Percentiles rank a stretch among this genome's conserved stretches.
These are phyloP conservation scores for Rhizoctonia solani DNA, from an alignment of 1,284 basidiomycete genomes.

Conservation along the genomic window DNA sequence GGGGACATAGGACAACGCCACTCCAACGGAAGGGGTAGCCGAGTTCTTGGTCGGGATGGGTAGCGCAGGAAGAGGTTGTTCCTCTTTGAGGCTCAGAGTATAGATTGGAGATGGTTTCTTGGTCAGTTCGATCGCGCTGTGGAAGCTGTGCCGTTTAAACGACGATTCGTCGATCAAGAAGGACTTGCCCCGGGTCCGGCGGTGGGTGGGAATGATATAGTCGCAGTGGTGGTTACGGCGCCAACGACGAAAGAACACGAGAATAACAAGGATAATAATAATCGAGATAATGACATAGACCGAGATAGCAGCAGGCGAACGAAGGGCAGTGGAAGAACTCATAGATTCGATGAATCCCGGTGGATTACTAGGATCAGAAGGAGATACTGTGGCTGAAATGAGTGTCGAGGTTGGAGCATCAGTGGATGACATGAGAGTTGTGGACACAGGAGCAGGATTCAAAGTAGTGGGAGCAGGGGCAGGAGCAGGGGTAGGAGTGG, in stretches of 20 bases:
- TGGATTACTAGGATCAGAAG: too few species aligned
- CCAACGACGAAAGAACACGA: constrained; percentile 15
- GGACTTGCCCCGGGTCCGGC: constrained; percentile 10
- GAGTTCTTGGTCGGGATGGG: constrained; percentile 14
- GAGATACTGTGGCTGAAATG: constrained; percentile 9
- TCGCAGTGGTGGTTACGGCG: constrained; percentile 23
- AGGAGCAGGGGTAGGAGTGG: background rate
- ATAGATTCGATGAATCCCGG: background rate
- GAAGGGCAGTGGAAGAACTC: constrained; percentile 2
- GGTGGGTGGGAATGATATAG: constrained; percentile 6
- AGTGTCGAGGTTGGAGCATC: background rate
- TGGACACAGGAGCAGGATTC: background rate
- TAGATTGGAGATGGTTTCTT: background rate
- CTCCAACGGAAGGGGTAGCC: background rate
- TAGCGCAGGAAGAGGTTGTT: background rate
- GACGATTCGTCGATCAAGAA: constrained; percentile 17
- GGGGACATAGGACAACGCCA: background rate
- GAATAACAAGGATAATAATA: background rate
- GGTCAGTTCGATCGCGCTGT: background rate
- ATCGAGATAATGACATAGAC: constrained; percentile 10
- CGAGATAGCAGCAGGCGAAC: constrained; percentile 10
- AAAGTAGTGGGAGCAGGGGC: too few species aligned
- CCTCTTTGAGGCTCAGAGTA: too few species aligned
- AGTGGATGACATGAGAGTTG: background rate
- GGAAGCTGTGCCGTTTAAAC: background rate